phyloP scores from a whole-genome alignment of 139 green algal genomes.

The Chlorella sorokiniana region DNA sequence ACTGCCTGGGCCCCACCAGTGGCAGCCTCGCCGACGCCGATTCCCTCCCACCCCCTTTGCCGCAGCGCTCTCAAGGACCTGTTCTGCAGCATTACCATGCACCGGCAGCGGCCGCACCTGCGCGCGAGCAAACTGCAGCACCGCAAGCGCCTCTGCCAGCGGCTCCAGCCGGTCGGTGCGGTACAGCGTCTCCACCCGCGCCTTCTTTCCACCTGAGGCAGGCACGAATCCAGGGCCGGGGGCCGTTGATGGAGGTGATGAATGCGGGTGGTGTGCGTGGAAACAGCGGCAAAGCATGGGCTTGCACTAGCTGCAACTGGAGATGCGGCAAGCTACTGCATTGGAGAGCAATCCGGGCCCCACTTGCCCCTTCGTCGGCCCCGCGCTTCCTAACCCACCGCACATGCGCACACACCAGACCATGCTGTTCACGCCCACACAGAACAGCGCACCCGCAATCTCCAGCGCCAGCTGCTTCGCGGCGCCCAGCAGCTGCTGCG shows the following conservation, averaged over 20 bases:
- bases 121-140: constrained; percentile 63
- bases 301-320: too few species aligned
- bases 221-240: too few species aligned
- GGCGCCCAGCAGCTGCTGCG: constrained; percentile 63
- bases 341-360: too few species aligned
- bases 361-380: too few species aligned
- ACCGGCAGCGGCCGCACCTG: neutral
- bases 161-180: constrained; percentile 77
- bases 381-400: too few species aligned
- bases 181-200: constrained; percentile 38
- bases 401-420: neutral
- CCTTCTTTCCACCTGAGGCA: neutral
- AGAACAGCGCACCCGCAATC: constrained; percentile 68
- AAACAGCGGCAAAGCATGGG: too few species aligned
- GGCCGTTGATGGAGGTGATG: neutral
- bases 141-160: constrained; percentile 73
- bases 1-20: too few species aligned
- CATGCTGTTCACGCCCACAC: neutral
- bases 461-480: constrained; percentile 76
- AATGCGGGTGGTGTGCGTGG: too few species aligned
- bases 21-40: too few species aligned
- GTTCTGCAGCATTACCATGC: neutral
- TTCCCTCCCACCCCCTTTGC: too few species aligned
- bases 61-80: too few species aligned
- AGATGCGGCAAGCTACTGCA: too few species aligned